These are phyloP conservation scores for Flaveria floridana DNA, from an alignment of 140 eudicot genomes.

Conservation along the genomic window DNA sequence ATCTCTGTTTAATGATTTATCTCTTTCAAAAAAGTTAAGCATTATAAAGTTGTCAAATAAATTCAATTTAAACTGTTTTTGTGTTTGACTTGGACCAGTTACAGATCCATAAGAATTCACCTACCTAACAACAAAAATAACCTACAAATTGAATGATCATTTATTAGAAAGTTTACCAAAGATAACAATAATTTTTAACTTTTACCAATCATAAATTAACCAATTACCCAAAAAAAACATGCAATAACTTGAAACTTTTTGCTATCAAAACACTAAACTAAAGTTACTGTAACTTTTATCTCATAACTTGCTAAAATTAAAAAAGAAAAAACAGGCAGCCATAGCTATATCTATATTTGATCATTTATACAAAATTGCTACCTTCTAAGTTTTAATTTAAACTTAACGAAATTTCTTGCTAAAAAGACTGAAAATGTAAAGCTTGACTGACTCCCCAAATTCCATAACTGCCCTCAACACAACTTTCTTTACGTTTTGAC, in stretches of 20 bases:
- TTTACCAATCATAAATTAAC: not conserved
- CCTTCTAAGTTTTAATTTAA: not conserved
- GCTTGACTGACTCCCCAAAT: not conserved
- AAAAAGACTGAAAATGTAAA: slow-evolving; percentile 20
- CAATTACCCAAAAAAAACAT: not conserved
- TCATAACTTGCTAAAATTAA: not conserved
- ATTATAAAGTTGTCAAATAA: no score
- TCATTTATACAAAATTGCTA: slow-evolving; percentile 37
- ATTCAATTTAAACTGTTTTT: not conserved
- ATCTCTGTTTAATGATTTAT: no score
- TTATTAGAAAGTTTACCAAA: not conserved
- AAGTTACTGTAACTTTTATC: not conserved
- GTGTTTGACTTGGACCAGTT: not conserved
- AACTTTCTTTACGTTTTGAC: not conserved
- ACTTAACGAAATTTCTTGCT: not conserved
- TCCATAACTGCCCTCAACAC: slow-evolving; percentile 14
- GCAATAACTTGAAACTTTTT: not conserved
- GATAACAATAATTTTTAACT: not conserved
- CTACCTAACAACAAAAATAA: not conserved
- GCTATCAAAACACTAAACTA: not conserved
- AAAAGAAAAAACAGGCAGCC: slow-evolving; percentile 11
- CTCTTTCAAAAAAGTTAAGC: no score
- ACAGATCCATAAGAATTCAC: not conserved
- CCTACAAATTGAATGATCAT: slow-evolving; percentile 6
- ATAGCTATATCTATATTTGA: not conserved